Evolutionary conservation across 441 rosid species (phyloP), one percentile per base, ranked within the genome.

Genomic region (Adansonia grandidieri): DNA sequence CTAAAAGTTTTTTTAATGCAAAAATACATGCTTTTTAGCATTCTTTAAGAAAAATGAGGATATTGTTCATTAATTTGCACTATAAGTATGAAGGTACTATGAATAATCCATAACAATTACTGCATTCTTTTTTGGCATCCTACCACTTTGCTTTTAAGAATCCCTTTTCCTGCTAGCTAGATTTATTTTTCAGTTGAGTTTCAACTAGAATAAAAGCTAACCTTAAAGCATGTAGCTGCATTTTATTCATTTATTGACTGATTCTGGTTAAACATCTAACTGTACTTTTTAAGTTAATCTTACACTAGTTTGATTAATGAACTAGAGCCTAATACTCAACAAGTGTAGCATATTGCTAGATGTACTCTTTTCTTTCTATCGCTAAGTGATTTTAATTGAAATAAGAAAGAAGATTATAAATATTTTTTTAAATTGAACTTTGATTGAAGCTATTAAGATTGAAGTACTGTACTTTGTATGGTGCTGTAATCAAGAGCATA

Each of bases 131-230:
- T 62, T 9, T 20, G 0, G 15, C 28, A 5, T 22, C 3, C 64
- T 60, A 9, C 22, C 37, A 20, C 37, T 32, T 32, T 2, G 37
- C 37, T 32, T 32, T 32, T 32, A 32, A 32, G 66, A 40, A 24
- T 13, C 2, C 44, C 15, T 13, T 28, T 28, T 14, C 17, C 19
- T 32, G n/a, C 45, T 63, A 14, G 32, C 47, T 32, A 60, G 14
- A 20, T 60, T 60, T 60, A 14, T 5, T 68, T 65, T 47, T 32
- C 71, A 66, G 19, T 68, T 68, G 47, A 9, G 48, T 69, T 69
- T 15, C 73, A 22, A 3, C 42, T 69, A 22, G 5, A 10, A 60
- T 58, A 20, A 48, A 40, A 32, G 37, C 37, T 32, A 32, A 32
- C 4, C 37, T 32, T 32, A 32, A 32, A 32, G 37, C 3, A 32